Conservation (phyloP, 176 grass and related monocot genomes). For the Typha latifolia region DNA sequence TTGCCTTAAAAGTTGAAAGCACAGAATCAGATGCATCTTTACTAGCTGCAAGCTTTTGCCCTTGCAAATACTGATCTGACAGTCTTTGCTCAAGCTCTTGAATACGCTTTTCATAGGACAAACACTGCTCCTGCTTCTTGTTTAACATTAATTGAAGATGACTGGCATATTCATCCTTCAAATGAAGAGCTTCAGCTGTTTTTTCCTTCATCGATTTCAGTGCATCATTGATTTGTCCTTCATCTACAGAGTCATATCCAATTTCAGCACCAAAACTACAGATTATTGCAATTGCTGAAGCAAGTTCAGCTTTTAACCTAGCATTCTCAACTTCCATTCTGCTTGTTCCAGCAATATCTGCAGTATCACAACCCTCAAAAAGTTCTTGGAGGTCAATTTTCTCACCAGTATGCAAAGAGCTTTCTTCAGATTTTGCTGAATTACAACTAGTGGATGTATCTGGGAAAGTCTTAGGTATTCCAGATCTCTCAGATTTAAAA, state of each 20-base stretch:
- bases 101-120: slow-evolving; percentile 79
- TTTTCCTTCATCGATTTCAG: slow-evolving; percentile 52
- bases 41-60: slow-evolving; percentile 42
- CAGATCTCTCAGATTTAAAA: slow-evolving; percentile 49
- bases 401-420: slow-evolving; percentile 32
- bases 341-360: slow-evolving; percentile 81
- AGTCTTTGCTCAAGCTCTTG: slow-evolving; percentile 73
- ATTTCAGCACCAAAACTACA: slow-evolving; percentile 55
- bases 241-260: slow-evolving; percentile 55
- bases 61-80: slow-evolving; percentile 44
- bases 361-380: slow-evolving; percentile 43
- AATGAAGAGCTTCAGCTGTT: slow-evolving; percentile 59
- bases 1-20: slow-evolving; percentile 44
- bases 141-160: slow-evolving; percentile 60
- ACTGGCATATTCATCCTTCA: slow-evolving; percentile 70
- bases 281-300: slow-evolving; percentile 69
- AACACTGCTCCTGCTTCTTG: slow-evolving; percentile 52
- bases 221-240: slow-evolving; percentile 46
- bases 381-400: slow-evolving; percentile 55
- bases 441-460: slow-evolving; percentile 26
- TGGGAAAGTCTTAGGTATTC: slow-evolving; percentile 26
- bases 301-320: slow-evolving; percentile 87
- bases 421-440: slow-evolving; percentile 47
- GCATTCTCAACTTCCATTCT: slow-evolving; percentile 92
- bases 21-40: slow-evolving; percentile 47